These are phyloP conservation scores for Boletellus ananiceps DNA, from an alignment of 768 basidiomycete genomes.

Conservation along the genomic window DNA sequence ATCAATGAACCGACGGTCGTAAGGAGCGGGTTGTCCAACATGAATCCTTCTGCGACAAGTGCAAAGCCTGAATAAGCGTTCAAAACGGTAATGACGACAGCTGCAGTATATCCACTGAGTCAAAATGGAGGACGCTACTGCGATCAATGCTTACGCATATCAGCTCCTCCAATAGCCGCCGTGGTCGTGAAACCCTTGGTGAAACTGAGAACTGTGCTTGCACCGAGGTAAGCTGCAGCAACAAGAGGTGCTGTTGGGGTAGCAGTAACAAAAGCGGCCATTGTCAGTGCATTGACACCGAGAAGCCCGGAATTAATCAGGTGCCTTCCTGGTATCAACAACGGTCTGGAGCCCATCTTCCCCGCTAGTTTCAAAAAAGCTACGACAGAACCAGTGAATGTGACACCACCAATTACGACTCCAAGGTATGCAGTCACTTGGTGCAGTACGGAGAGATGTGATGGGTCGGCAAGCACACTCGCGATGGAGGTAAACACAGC, in stretches of 20 bases:
- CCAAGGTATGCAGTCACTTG: constrained; percentile 83
- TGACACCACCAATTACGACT: constrained; percentile 82
- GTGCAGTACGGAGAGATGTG: constrained; percentile 69
- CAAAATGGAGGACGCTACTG: background rate
- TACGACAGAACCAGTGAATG: constrained; percentile 86
- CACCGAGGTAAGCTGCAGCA: constrained; percentile 74
- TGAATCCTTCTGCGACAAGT: constrained; percentile 88
- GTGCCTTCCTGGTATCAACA: constrained; percentile 73
- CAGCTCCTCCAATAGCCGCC: constrained; percentile 88
- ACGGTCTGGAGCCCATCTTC: constrained; percentile 69
- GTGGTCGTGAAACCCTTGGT: constrained; percentile 84
- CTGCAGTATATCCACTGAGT: constrained; percentile 34
- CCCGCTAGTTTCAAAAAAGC: constrained; percentile 87
- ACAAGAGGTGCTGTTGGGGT: constrained; percentile 66
- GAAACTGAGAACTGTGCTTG: constrained; percentile 74
- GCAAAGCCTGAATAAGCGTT: constrained; percentile 92
- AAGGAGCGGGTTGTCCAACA: constrained; percentile 82
- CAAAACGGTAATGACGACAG: constrained; percentile 85
- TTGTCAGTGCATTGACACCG: constrained; percentile 62
- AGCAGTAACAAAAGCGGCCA: constrained; percentile 73
- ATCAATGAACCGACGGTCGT: constrained; percentile 84
- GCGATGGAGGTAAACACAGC: constrained; percentile 84
- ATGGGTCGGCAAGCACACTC: constrained; percentile 68
- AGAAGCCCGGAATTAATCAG: constrained; percentile 69
- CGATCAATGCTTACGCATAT: constrained; percentile 68